These are phyloP conservation scores for Debaryomyces fabryi DNA, from an alignment of 1,139 yeast species.

Conservation along the genomic window DNA sequence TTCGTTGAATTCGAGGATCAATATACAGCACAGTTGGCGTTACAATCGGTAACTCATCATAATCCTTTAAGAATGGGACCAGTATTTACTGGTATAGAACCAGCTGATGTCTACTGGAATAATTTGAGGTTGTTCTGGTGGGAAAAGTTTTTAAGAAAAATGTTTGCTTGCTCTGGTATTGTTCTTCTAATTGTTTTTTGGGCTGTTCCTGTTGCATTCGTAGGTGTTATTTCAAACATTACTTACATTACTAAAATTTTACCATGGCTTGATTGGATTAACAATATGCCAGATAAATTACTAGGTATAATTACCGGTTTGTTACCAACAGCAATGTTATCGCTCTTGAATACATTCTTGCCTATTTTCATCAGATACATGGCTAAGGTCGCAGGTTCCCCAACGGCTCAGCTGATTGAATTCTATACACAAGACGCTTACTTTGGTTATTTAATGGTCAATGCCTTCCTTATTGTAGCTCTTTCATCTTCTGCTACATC, in stretches of 20 bases:
- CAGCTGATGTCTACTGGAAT: conserved; percentile 66
- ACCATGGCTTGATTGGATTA: conserved; percentile 64
- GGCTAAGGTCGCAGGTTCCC: conserved; percentile 69
- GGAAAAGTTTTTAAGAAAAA: conserved; percentile 67
- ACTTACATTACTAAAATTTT: conserved; percentile 63
- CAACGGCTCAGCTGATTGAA: conserved; percentile 67
- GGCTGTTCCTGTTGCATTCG: conserved; percentile 87
- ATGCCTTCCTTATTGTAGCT: conserved; percentile 70
- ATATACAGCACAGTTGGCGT: conserved; percentile 70
- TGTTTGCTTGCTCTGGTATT: conserved; percentile 63
- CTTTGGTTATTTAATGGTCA: conserved; percentile 71
- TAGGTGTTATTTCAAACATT: conserved; percentile 77
- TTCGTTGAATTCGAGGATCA: conserved; percentile 74
- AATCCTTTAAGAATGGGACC: conserved; percentile 54
- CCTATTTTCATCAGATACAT: conserved; percentile 77
- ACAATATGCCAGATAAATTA: conserved; percentile 58
- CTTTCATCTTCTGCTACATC: conserved; percentile 74
- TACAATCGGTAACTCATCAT: conserved; percentile 59
- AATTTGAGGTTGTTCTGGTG: conserved; percentile 82
- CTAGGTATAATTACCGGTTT: conserved; percentile 76
- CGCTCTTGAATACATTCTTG: conserved; percentile 70
- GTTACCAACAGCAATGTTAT: conserved; percentile 68
- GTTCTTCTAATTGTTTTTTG: conserved; percentile 66
- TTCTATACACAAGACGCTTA: conserved; percentile 73
- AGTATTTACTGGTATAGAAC: conserved; percentile 57